Percentiles rank a stretch among this genome's conserved stretches.
phyloP scores from a whole-genome alignment of 495 filamentous ascomycete species.

The Lepraria neglecta region DNA sequence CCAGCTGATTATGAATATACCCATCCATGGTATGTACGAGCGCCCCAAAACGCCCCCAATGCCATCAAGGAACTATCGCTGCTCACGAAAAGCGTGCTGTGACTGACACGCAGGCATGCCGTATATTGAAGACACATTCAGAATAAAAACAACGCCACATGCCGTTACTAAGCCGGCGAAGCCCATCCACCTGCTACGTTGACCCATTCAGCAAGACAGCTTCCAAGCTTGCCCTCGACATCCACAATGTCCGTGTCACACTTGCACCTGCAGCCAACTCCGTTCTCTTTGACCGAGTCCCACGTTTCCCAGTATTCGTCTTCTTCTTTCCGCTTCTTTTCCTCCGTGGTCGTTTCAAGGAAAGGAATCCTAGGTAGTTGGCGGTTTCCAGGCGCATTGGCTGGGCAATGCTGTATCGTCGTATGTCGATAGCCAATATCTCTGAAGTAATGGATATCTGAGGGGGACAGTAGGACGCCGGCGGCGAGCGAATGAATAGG shows the following conservation, averaged over 20 bases:
- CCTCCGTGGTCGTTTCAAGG: conserved; percentile 77
- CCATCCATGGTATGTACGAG: conserved; percentile 13
- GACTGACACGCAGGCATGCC: neutral
- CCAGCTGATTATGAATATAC: conserved; percentile 6
- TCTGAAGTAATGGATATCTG: conserved; percentile 97
- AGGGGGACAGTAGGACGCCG: conserved; percentile 71
- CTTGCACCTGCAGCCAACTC: conserved; percentile 91
- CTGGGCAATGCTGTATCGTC: conserved; percentile 97
- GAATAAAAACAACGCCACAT: conserved; percentile 9
- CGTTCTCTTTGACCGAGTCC: conserved; percentile 87
- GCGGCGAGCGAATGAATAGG: conserved; percentile 97
- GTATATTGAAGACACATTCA: neutral
- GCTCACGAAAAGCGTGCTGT: conserved; percentile 5
- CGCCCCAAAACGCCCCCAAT: conserved; percentile 17
- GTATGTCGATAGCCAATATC: conserved; percentile 98
- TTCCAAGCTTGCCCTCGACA: conserved; percentile 94
- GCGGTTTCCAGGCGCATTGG: conserved; percentile 77
- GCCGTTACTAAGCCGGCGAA: conserved; percentile 44
- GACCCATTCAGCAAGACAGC: conserved; percentile 94
- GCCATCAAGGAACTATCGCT: conserved; percentile 8
- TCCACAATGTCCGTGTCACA: conserved; percentile 99
- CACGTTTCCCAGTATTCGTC: conserved; percentile 92
- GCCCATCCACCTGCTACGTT: conserved; percentile 95
- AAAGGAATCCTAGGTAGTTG: conserved; percentile 78
- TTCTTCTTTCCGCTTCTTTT: conserved; percentile 84